These are phyloP conservation scores for Balamuthia mandrillaris DNA, from an alignment of 208 protist genomes.

Conservation along the genomic window DNA sequence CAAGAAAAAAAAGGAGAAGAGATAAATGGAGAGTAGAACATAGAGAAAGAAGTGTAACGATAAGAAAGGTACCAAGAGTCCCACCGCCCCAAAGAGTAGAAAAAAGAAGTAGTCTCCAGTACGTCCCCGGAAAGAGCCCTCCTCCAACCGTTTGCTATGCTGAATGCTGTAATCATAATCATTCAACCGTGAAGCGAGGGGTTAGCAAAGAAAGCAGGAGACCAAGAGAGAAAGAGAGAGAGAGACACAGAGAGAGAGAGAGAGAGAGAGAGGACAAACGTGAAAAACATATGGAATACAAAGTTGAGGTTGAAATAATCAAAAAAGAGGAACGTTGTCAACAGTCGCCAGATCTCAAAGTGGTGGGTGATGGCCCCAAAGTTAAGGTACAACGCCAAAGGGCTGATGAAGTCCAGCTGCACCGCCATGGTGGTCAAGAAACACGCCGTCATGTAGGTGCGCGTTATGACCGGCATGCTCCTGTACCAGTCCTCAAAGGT, in stretches of 20 bases:
- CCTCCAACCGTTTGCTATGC: slow-evolving; percentile 72
- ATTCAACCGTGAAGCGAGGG: neutral
- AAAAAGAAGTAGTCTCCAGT: slow-evolving; percentile 76
- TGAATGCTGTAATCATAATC: slow-evolving; percentile 50
- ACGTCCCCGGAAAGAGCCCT: slow-evolving; percentile 71
- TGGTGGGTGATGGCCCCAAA: slow-evolving; percentile 48
- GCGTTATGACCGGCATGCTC: slow-evolving; percentile 62
- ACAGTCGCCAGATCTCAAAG: slow-evolving; percentile 77
- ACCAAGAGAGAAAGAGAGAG: slow-evolving; percentile 71
- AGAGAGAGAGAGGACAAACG: slow-evolving; percentile 51
- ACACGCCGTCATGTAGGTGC: slow-evolving; percentile 65
- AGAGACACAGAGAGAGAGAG: slow-evolving; percentile 4
- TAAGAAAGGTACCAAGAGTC: slow-evolving; percentile 51
- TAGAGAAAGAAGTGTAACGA: slow-evolving; percentile 51
- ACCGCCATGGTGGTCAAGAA: slow-evolving; percentile 70
- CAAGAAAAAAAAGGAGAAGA: neutral
- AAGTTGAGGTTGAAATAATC: slow-evolving; percentile 78
- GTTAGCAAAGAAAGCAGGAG: slow-evolving; percentile 32
- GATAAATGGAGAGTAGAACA: slow-evolving; percentile 5
- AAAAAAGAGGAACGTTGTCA: slow-evolving; percentile 85
- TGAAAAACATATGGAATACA: slow-evolving; percentile 85
- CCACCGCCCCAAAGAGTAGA: slow-evolving; percentile 69
- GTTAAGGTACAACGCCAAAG: slow-evolving; percentile 73
- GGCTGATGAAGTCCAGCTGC: slow-evolving; percentile 69
- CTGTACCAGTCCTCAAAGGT: slow-evolving; percentile 66